Evolutionary conservation across 805 yeast species (phyloP), one percentile per base, ranked within the genome.

Genomic region (Wickerhamomyces canadensis): DNA sequence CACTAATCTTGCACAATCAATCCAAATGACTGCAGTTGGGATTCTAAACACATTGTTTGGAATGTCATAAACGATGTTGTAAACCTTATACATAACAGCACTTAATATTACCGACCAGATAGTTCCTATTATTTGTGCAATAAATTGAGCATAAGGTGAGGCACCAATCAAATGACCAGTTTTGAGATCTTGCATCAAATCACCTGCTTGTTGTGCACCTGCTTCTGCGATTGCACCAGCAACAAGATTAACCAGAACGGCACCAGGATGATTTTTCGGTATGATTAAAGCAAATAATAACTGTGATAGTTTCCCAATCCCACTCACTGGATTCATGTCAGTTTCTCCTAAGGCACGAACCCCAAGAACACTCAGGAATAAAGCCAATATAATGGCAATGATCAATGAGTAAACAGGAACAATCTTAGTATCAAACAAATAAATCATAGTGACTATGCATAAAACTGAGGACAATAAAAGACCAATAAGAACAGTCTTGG

Each of bases 151-250:
- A 43, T 72, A 74, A 14, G 96, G 96, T 0, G 95, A 84, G 0
- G 98, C 97, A 13, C 95, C 95, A 2, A 91, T 54, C 36, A 91
- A 60, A 60, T 85, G 91, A 0, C 98, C 98, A 0, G 98, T 89
- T 58, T 93, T 93, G 49, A 91, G 68, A 62, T 93, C 98, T 64
- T 91, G 98, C 95, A 93, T 85, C 54, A 91, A 68, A 61, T 91
- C 98, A 22, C 98, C 98, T 2, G 98, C 97, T 62, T 91, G 98
- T 63, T 93, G 98, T 3, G 98, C 96, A 8, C 98, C 98, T 0
- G 98, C 97, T 63, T 91, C 98, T 2, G 98, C 94, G 29, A 91
- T 80, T 12, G 96, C 98, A 14, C 98, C 98, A 4, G 97, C 96
- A 2, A 91, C 83, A 34, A 91, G 65, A 55, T 91, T 93, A 31